These are phyloP conservation scores for Acacia melanoxylon DNA, from an alignment of 306 rosid genomes.

Conservation along the genomic window DNA sequence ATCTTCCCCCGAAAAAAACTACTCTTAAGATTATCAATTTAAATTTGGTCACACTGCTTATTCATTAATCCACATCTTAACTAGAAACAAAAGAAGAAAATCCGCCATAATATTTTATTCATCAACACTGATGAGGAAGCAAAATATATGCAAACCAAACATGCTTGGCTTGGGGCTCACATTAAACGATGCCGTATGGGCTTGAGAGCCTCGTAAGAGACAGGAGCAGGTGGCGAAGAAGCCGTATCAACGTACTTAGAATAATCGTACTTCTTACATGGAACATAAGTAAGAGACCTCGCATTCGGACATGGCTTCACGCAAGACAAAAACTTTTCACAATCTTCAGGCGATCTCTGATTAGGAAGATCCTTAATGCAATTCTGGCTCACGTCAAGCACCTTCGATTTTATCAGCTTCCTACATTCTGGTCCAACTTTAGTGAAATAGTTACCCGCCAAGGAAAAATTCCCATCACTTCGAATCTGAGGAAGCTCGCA, in stretches of 20 bases:
- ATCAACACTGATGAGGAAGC: not conserved
- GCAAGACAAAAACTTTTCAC: slow-evolving; percentile 26
- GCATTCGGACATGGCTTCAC: slow-evolving; percentile 32
- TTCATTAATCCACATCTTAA: not conserved
- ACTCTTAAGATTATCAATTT: not conserved
- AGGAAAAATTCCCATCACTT: slow-evolving; percentile 25
- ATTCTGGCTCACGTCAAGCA: slow-evolving; percentile 48
- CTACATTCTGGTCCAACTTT: slow-evolving; percentile 57
- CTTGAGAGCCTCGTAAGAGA: slow-evolving; percentile 35
- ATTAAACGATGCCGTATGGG: slow-evolving; percentile 15
- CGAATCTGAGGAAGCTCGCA: slow-evolving; percentile 47
- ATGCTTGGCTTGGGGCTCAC: not conserved
- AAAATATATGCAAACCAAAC: not conserved
- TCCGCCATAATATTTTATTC: not conserved
- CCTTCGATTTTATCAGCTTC: slow-evolving; percentile 44
- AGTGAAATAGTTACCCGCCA: slow-evolving; percentile 55
- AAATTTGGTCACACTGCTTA: not conserved
- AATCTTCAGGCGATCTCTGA: slow-evolving; percentile 36
- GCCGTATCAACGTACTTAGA: not conserved
- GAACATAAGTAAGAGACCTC: slow-evolving; percentile 27
- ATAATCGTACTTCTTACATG: slow-evolving; percentile 32
- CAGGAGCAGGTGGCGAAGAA: slow-evolving; percentile 13
- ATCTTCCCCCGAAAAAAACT: no score
- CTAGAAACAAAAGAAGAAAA: not conserved
- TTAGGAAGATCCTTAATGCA: slow-evolving; percentile 53